Evolutionary conservation across 1,284 basidiomycete genomes (phyloP).

Genomic region (Puccinia polysora): DNA sequence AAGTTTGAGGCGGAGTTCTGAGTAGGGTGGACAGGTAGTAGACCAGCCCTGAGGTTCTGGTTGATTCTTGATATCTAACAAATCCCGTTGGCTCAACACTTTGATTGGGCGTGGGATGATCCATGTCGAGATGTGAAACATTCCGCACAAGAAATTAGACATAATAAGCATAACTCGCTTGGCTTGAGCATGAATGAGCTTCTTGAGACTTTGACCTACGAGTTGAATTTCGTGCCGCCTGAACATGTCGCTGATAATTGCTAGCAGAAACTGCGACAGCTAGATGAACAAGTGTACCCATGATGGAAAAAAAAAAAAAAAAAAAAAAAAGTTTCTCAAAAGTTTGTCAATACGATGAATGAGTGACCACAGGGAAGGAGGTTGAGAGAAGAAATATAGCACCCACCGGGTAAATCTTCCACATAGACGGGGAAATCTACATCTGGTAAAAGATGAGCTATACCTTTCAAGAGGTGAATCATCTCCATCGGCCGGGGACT

Average conservation of each 20-base stretch:
- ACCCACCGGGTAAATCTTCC: slow-evolving; percentile 3
- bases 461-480: not conserved
- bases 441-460: slow-evolving; percentile 10
- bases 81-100: not conserved
- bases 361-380: not conserved
- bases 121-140: no score
- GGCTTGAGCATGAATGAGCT: no score
- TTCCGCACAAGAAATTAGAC: no score
- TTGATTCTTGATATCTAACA: not conserved
- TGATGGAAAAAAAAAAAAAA: not conserved
- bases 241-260: not conserved
- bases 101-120: not conserved
- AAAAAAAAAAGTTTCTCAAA: not conserved
- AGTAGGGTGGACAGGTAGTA: slow-evolving; percentile 15
- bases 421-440: not conserved
- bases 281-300: no score
- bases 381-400: not conserved
- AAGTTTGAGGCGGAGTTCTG: not conserved
- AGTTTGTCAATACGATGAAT: no score
- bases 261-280: not conserved
- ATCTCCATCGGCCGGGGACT: slow-evolving; percentile 1
- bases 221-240: not conserved
- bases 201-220: no score
- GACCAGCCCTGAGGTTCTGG: slow-evolving; percentile 1
- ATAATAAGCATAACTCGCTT: no score